Conservation (phyloP, 192 early-diverging fungal species). For the Coemansia sp. region DNA sequence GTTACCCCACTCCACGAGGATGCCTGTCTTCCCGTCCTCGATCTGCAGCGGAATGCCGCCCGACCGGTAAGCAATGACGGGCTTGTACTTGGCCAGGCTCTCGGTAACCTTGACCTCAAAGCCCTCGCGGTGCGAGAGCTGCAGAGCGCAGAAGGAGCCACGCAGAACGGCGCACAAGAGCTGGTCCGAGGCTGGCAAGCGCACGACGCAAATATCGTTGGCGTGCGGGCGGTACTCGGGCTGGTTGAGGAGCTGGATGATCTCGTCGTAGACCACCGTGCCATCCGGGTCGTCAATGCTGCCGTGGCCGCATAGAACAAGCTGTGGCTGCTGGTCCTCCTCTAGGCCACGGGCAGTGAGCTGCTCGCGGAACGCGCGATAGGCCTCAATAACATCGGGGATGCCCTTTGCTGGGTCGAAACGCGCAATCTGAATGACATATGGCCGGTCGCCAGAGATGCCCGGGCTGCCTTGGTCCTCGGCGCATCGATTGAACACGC, state of each 20-base stretch:
- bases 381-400: slow-evolving; percentile 69
- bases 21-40: slow-evolving; percentile 64
- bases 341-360: slow-evolving; percentile 47
- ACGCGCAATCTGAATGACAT: slow-evolving; percentile 78
- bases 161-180: slow-evolving; percentile 71
- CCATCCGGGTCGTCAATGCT: slow-evolving; percentile 85
- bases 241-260: slow-evolving; percentile 47
- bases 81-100: slow-evolving; percentile 66
- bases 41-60: slow-evolving; percentile 85
- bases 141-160: slow-evolving; percentile 68
- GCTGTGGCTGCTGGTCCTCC: slow-evolving; percentile 60
- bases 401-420: slow-evolving; percentile 88
- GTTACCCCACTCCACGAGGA: slow-evolving; percentile 64
- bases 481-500: slow-evolving; percentile 76
- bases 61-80: slow-evolving; percentile 61
- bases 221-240: slow-evolving; percentile 56
- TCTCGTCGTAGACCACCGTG: slow-evolving; percentile 62
- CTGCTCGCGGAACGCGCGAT: slow-evolving; percentile 60
- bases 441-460: slow-evolving; percentile 62
- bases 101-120: slow-evolving; percentile 88
- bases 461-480: slow-evolving; percentile 65
- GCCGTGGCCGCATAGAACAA: slow-evolving; percentile 75
- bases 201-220: slow-evolving; percentile 58
- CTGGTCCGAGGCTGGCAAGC: slow-evolving; percentile 78
- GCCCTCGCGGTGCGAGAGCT: slow-evolving; percentile 78